Evolutionary conservation across 768 basidiomycete species (phyloP), one percentile per base, ranked within the genome.

Genomic region (Pisolithus orientalis): DNA sequence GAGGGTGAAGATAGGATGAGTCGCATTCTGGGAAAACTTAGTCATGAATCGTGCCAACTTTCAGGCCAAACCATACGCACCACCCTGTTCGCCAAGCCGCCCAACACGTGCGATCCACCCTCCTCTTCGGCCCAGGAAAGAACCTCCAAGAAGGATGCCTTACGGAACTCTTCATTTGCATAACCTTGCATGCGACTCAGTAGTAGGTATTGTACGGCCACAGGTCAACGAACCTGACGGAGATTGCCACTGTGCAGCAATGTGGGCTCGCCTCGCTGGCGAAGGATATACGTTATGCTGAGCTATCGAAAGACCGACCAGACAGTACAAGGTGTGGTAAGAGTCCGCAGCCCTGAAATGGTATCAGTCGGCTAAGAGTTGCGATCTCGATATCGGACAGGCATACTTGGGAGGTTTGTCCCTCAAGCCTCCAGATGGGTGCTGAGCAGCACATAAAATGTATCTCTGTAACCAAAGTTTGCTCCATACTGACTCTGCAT

Each of bases 331-430:
- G 0, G 95, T 96, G 62, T 99, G 96, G 65, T 99, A 99, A 38
- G 90, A 79, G 64, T 99, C 96, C n/a, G 94, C 73, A n/a, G 70
- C 69, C 69, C 93, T 94, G 57, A 25, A 31, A 44, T 17, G 4
- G 6, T n/a, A 1, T 47, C 34, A 47, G 45, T 17, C 8, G 17
- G 17, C 29, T 2, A 17, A 37, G 38, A 9, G 31, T 34, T 13
- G 47, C 66, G 9, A 24, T 21, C 29, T 45, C 9, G 4, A 24
- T 6, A 14, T 8, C 10, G 17, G n/a, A 3, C 9, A 11, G 4
- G n/a, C 80, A 49, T 66, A 90, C 89, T 96, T 97, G 38, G 91
- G 90, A 13, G 96, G 96, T 64, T 99, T 99, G 64, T 99, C 96
- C 24, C 93, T 76, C 47, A 98, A 67, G 14, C 96, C 96, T 6